Evolutionary conservation across 345 rosid species (phyloP).

Genomic region (Gossypium herbaceum): DNA sequence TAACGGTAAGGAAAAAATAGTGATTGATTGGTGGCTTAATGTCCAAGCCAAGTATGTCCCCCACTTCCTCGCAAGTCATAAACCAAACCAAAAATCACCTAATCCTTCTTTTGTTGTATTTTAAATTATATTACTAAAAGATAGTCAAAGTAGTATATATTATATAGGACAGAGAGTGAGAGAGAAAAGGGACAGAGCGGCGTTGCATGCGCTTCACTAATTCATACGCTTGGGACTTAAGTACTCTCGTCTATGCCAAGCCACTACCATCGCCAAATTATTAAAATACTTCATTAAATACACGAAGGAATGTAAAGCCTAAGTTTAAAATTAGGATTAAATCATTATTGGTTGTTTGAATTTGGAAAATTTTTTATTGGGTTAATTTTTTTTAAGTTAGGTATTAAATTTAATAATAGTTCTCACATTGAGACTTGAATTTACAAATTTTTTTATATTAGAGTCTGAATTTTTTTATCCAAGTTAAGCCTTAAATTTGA

Average conservation of each 20-base stretch:
- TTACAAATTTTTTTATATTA: no score
- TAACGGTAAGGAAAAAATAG: neutral
- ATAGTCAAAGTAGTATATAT: neutral
- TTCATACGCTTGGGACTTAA: neutral
- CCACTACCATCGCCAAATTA: neutral
- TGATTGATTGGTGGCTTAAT: neutral
- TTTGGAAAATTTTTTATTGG: no score
- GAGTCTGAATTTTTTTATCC: no score
- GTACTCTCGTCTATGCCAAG: neutral
- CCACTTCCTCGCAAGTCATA: neutral
- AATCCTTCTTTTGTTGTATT: neutral
- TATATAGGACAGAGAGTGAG: no score
- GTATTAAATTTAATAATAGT: no score
- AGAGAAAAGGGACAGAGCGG: neutral
- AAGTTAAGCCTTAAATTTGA: no score
- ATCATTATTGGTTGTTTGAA: no score
- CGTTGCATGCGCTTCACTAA: conserved; percentile 6
- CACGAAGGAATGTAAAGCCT: no score
- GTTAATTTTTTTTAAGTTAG: no score
- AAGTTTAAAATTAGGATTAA: no score
- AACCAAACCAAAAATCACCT: neutral
- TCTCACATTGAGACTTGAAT: fast-evolving
- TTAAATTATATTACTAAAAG: neutral
- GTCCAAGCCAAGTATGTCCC: conserved; percentile 2
- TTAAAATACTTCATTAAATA: no score